These are phyloP conservation scores for Exophiala oligosperma DNA, from an alignment of 2,329 filamentous ascomycete species.

Conservation along the genomic window DNA sequence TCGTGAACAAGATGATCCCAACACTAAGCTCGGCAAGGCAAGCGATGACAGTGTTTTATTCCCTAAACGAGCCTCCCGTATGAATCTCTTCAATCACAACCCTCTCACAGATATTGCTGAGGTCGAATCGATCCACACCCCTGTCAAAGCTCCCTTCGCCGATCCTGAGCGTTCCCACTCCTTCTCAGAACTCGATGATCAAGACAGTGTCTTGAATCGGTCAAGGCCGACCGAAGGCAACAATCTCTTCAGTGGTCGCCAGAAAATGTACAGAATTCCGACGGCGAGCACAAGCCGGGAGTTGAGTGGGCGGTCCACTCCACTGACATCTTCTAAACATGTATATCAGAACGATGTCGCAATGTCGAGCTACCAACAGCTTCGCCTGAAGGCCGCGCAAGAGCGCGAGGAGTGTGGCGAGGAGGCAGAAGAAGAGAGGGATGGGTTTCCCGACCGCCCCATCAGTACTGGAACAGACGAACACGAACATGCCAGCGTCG, in stretches of 20 bases:
- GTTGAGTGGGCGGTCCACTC: slow-evolving; percentile 24
- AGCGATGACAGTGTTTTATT: slow-evolving; percentile 91
- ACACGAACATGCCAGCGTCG: slow-evolving; percentile 19
- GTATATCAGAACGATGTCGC: slow-evolving; percentile 87
- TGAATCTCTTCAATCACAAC: slow-evolving; percentile 69
- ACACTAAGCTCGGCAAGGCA: slow-evolving; percentile 85
- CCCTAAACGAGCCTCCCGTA: slow-evolving; percentile 75
- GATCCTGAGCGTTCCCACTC: slow-evolving; percentile 63
- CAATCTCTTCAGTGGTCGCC: slow-evolving; percentile 87
- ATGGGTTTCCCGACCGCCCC: slow-evolving; percentile 40
- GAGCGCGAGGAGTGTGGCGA: slow-evolving; percentile 32
- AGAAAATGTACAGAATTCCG: slow-evolving; percentile 90
- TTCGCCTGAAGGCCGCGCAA: slow-evolving; percentile 57
- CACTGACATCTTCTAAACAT: slow-evolving; percentile 54
- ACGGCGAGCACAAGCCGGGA: slow-evolving; percentile 35
- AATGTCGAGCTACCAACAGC: slow-evolving; percentile 78
- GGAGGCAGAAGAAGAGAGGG: slow-evolving; percentile 31
- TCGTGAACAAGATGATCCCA: slow-evolving; percentile 88
- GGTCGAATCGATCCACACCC: slow-evolving; percentile 74
- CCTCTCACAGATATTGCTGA: slow-evolving; percentile 83
- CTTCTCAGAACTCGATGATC: slow-evolving; percentile 66
- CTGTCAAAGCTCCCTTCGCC: slow-evolving; percentile 59
- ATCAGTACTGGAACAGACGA: slow-evolving; percentile 32
- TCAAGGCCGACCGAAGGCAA: slow-evolving; percentile 85
- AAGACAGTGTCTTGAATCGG: slow-evolving; percentile 77